These are phyloP conservation scores for Boletus smithii DNA, from an alignment of 1,284 basidiomycete genomes.

Conservation along the genomic window DNA sequence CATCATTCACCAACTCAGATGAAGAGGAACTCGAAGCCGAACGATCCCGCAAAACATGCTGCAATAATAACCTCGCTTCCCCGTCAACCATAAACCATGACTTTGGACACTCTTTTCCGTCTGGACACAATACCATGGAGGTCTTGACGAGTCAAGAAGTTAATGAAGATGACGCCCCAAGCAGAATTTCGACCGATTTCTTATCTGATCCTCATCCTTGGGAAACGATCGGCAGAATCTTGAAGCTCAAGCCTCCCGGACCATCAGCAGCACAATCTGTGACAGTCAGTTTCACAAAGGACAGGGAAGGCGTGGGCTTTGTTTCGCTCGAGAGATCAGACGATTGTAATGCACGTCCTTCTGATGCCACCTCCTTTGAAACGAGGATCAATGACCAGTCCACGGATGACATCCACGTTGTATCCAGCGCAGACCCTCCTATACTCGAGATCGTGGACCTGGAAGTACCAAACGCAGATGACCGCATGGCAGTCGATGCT, in stretches of 20 bases:
- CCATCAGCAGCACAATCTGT: not conserved
- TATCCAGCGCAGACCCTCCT: not conserved
- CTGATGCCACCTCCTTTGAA: slow-evolving; percentile 1
- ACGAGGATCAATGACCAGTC: not conserved
- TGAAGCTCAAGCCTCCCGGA: slow-evolving; percentile 13
- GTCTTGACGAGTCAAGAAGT: not conserved
- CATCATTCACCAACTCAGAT: not conserved
- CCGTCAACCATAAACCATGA: not conserved
- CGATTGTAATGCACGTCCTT: not conserved
- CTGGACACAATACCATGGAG: not conserved
- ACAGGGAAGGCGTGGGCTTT: slow-evolving; percentile 30
- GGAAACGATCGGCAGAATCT: slow-evolving; percentile 30
- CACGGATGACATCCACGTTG: not conserved
- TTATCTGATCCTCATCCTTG: slow-evolving; percentile 31
- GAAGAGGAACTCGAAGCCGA: not conserved
- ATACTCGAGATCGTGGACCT: not conserved
- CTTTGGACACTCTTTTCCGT: not conserved
- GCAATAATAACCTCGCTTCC: not conserved
- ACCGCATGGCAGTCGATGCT: not conserved
- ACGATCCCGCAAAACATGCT: not conserved
- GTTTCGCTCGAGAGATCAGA: slow-evolving; percentile 1
- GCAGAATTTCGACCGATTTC: slow-evolving; percentile 20
- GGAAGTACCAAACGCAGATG: slow-evolving; percentile 3
- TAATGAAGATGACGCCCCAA: not conserved
- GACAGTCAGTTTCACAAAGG: slow-evolving; percentile 21